Conservation (phyloP, 108 stramenopile species). For the Skeletonema costatum region DNA sequence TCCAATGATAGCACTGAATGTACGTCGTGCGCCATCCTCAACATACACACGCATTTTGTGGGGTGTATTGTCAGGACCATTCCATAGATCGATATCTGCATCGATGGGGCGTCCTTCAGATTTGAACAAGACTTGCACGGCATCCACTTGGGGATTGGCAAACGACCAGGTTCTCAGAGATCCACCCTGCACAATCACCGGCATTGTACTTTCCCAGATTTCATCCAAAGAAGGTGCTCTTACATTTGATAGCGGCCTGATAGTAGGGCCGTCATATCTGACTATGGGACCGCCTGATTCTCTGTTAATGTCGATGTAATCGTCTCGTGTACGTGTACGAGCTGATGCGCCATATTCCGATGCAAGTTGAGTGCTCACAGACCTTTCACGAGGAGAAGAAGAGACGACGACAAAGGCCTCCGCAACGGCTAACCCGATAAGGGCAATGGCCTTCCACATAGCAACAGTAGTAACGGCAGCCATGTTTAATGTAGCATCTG, state of each 20-base stretch:
- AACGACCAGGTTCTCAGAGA: constrained; percentile 82
- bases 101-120: constrained; percentile 85
- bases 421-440: not conserved
- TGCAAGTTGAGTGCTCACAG: not conserved
- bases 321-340: not conserved
- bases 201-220: constrained; percentile 66
- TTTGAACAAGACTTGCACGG: constrained; percentile 72
- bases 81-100: constrained; percentile 79
- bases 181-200: constrained; percentile 78
- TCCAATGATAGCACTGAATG: constrained; percentile 73
- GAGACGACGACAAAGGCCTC: not conserved
- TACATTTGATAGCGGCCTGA: not conserved
- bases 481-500: not conserved
- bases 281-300: not conserved
- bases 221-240: constrained; percentile 1
- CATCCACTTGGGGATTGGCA: constrained; percentile 55
- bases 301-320: not conserved
- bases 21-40: constrained; percentile 77
- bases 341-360: not conserved
- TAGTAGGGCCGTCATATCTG: not conserved
- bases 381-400: not conserved
- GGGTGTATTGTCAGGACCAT: constrained; percentile 83
- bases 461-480: not conserved
- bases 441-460: not conserved
- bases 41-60: constrained; percentile 80